Percentiles rank a stretch among this genome's conserved stretches.
Evolutionary conservation across 345 rosid species (phyloP).

Genomic region (Hypericum perforatum): DNA sequence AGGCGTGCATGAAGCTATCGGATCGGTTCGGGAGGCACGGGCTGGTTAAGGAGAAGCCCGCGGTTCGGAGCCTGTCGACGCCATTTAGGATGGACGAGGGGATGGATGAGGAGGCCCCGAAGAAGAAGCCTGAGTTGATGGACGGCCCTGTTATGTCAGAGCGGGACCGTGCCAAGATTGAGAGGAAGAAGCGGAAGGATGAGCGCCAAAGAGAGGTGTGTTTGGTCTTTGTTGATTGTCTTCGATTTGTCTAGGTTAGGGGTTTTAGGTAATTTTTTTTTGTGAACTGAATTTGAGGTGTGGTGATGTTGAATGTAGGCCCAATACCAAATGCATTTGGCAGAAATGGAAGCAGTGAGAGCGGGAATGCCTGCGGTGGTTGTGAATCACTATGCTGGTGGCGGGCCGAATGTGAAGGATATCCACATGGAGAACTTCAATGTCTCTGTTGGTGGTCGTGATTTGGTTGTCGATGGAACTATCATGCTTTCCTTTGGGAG

Average conservation of each 20-base stretch:
- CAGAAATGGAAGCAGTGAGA: slow-evolving; percentile 91
- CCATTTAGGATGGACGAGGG: slow-evolving; percentile 98
- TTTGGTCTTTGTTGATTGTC: not conserved
- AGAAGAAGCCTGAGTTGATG: slow-evolving; percentile 77
- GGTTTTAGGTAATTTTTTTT: not conserved
- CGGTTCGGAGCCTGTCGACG: slow-evolving; percentile 74
- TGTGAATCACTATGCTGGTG: slow-evolving; percentile 62
- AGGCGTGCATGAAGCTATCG: slow-evolving; percentile 71
- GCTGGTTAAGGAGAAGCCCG: slow-evolving; percentile 55
- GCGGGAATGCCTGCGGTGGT: slow-evolving; percentile 89
- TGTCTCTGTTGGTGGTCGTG: slow-evolving; percentile 95
- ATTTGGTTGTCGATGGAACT: slow-evolving; percentile 83
- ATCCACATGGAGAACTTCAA: slow-evolving; percentile 88
- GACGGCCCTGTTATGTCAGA: slow-evolving; percentile 86
- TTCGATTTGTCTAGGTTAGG: not conserved
- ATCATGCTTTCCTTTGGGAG: slow-evolving; percentile 89
- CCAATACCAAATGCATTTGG: slow-evolving; percentile 80
- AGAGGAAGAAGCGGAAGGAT: slow-evolving; percentile 88
- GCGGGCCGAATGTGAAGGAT: slow-evolving; percentile 77
- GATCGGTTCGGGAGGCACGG: slow-evolving; percentile 96
- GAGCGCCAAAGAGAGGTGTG: slow-evolving; percentile 91
- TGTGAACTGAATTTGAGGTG: slow-evolving; percentile 2
- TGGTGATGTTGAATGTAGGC: slow-evolving; percentile 36
- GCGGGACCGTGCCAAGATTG: slow-evolving; percentile 69
- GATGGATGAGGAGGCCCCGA: slow-evolving; percentile 80